Percentiles rank a stretch among this genome's conserved stretches.
phyloP scores from a whole-genome alignment of 1,284 basidiomycete genomes.

The Anthracocystis setariae region DNA sequence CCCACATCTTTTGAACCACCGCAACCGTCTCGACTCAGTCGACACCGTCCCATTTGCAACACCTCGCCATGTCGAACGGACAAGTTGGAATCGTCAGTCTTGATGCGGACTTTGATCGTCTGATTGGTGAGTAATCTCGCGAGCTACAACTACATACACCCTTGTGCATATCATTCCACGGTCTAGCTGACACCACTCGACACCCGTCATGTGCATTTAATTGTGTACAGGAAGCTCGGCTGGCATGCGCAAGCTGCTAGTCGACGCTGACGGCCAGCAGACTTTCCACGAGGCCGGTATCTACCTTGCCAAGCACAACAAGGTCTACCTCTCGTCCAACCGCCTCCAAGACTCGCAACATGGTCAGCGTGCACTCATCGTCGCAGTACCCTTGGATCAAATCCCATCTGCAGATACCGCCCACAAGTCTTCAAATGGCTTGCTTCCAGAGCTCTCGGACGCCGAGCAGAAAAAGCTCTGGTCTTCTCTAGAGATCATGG shows the following conservation, averaged over 20 bases:
- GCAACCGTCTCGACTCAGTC: neutral
- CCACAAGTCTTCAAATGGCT: neutral
- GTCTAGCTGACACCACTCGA: neutral
- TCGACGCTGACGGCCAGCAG: conserved; percentile 26
- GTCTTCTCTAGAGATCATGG: conserved; percentile 22
- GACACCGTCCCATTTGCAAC: neutral
- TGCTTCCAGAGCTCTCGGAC: conserved; percentile 19
- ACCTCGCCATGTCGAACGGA: neutral
- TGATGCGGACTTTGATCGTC: conserved; percentile 35
- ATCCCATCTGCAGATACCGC: conserved; percentile 15
- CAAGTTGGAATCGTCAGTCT: conserved; percentile 37
- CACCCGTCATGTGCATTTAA: neutral
- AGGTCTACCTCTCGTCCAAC: conserved; percentile 44
- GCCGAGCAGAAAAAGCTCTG: conserved; percentile 26
- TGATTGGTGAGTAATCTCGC: conserved; percentile 14
- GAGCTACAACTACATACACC: neutral
- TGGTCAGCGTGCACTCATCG: conserved; percentile 27
- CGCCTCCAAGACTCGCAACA: conserved; percentile 19
- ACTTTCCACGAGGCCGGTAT: conserved; percentile 51
- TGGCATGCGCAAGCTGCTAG: conserved; percentile 30
- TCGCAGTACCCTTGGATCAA: conserved; percentile 20
- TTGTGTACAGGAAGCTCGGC: conserved; percentile 11
- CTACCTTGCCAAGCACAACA: conserved; percentile 35
- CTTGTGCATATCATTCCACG: neutral
- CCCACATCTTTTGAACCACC: neutral